Base-by-base conservation (phyloP, 106 monocot genomes). In the Acanthochlamys bracteata region DNA sequence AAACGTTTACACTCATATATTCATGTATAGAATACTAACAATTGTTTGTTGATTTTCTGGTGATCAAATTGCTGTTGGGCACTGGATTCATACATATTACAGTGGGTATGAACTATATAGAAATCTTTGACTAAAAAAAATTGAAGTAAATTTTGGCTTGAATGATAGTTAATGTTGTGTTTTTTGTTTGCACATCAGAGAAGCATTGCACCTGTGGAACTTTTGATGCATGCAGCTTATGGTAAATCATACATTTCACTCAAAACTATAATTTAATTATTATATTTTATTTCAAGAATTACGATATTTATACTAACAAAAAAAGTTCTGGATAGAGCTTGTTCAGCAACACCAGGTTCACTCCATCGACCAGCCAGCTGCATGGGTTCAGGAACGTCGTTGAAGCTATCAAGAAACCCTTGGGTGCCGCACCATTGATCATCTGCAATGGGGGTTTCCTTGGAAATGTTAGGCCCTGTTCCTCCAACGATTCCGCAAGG, bases 401-500 rank as follows among this genome's bases (percentile, higher is more conserved):
- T 21, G 55, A 55, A 20, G 3, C 55, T 20, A 55, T 55, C 20
- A 19, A 55, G 22, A 19, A 8, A 20, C 0, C 6, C 0, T 7
- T 55, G 0, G 55, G 55, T 19, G 55, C 55, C 3, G n/a, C 55
- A 20, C 20, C 55, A 20, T 20, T 20, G 20, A 22, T 55, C 20
- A 4, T 20, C 55, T 55, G 55, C 22, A 21, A 55, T 2, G 10
- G 20, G 4, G 55, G 4, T 3, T 20, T 4, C 22, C 0, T 55
- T 20, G 4, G 20, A 20, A 21, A 20, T 10, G 22, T 55, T 55
- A 15, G 55, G 20, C 60, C 33, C 7, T 60, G 60, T 25, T 60
- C 33, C 25, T 1, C 25, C 14, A 60, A 60, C 25, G 60, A 60
- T 60, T 60, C 60, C 1, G 9, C 49, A 60, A 60, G 60, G 60